Base-by-base conservation (phyloP, 2,329 filamentous ascomycete species). In the Leptographium flavum region DNA sequence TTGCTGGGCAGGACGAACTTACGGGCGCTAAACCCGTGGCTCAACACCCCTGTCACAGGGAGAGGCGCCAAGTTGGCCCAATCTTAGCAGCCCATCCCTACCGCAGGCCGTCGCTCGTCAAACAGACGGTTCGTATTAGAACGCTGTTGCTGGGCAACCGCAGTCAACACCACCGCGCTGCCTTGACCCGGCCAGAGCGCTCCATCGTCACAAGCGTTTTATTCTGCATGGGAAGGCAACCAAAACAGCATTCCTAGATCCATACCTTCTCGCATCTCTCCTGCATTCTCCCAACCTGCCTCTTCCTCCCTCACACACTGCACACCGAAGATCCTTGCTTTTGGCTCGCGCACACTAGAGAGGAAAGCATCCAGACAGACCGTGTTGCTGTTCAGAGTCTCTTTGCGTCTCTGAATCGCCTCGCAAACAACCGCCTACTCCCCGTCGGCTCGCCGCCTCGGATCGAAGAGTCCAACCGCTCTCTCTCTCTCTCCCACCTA, bases 111-210 rank as follows among this genome's bases (percentile, higher is more conserved):
- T 37, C 35, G 21, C 32, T 33, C 32, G 6, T 36, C 33, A 36
- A 36, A 36, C 33, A 36, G 17, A 19, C 17, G n/a, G n/a, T n/a
- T n/a, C n/a, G n/a, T n/a, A n/a, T n/a, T n/a, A n/a, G n/a, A n/a
- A n/a, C n/a, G 9, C 31, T 4, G 50, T 53, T 53, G 52, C 52
- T 49, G 35, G 50, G 52, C 52, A 53, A 53, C 52, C 14, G 4
- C 3, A 23, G 46, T 50, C 52, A 53, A 53, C 52, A 53, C 37
- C 13, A 25, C 45, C n/a, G 19, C n/a, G 5, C 19, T 14, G n/a
- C 28, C 33, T 13, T 23, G 15, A 32, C 36, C 36, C 36, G 8
- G 23, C 22, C 28, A 21, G 14, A n/a, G 19, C 32, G 17, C 21
- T 37, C 36, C 45, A 46, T 44, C 49, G 45, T 49, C 45, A 47